A percentile compares a stretch with the other conserved stretches of the same genome.
Conservation (phyloP, 1,139 yeast species). For the Yamadazyma blattariae region DNA sequence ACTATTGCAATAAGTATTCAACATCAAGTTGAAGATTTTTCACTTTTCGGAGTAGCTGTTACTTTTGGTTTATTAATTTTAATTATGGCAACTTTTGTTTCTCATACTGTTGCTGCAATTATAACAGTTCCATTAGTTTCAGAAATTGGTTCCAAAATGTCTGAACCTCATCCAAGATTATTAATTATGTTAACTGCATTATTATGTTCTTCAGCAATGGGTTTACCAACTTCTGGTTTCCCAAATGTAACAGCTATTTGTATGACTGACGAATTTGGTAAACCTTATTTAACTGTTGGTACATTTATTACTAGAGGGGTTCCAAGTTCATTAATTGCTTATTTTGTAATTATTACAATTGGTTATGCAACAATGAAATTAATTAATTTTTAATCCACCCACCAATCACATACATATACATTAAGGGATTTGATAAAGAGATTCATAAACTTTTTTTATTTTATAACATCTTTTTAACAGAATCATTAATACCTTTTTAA, state of each 20-base stretch:
- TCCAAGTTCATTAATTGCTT: conserved; percentile 60
- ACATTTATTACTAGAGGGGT: conserved; percentile 72
- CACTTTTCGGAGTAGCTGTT: conserved; percentile 57
- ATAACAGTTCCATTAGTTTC: conserved; percentile 68
- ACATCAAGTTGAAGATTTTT: conserved; percentile 51
- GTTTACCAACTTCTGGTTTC: conserved; percentile 72
- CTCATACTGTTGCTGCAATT: conserved; percentile 76
- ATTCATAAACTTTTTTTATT: too few species aligned
- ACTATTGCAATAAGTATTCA: conserved; percentile 62
- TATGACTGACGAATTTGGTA: conserved; percentile 70
- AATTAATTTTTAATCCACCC: conserved; percentile 34
- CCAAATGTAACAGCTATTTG: conserved; percentile 81
- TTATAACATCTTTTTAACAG: too few species aligned
- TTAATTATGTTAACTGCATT: conserved; percentile 67
- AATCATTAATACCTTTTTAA: too few species aligned
- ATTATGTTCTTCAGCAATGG: conserved; percentile 75
- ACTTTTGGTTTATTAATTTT: conserved; percentile 66
- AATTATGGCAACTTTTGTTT: conserved; percentile 70
- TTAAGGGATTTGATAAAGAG: background rate
- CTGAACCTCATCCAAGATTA: conserved; percentile 55
- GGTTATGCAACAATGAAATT: conserved; percentile 66
- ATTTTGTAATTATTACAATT: conserved; percentile 53
- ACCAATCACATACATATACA: background rate
- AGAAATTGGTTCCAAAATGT: conserved; percentile 61
- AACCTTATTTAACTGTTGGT: conserved; percentile 60